Percentiles rank a stretch among this genome's conserved stretches.
phyloP scores from a whole-genome alignment of 1,139 yeast species.

The Geotrichum bryndzae region DNA sequence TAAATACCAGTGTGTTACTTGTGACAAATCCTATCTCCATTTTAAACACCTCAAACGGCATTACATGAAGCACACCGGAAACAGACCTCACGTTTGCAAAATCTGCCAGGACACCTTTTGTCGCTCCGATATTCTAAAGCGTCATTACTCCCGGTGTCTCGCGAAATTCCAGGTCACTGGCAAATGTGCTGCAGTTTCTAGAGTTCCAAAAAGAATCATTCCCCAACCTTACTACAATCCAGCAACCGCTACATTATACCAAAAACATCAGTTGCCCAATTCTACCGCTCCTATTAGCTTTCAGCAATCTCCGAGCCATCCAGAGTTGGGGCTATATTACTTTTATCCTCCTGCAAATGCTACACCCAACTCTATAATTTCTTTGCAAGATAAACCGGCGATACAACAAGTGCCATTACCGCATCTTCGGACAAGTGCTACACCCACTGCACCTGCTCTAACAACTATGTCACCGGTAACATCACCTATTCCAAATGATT shows the following conservation, averaged over 20 bases:
- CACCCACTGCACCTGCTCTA: not conserved
- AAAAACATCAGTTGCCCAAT: not conserved
- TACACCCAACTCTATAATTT: not conserved
- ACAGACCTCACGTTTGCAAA: slow-evolving; percentile 19
- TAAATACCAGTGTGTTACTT: slow-evolving; percentile 23
- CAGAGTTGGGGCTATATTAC: not conserved
- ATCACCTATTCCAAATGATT: not conserved
- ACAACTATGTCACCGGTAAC: slow-evolving; percentile 1
- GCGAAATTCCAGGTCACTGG: slow-evolving; percentile 23
- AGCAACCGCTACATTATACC: not conserved
- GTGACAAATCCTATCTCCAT: slow-evolving; percentile 18
- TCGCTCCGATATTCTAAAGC: slow-evolving; percentile 19
- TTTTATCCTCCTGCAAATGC: not conserved
- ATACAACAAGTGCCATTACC: not conserved
- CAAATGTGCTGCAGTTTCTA: slow-evolving; percentile 20
- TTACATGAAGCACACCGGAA: slow-evolving; percentile 20
- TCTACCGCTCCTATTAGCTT: not conserved
- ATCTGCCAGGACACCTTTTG: slow-evolving; percentile 20
- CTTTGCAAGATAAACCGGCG: not conserved
- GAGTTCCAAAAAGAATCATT: slow-evolving; percentile 23
- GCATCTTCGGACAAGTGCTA: not conserved
- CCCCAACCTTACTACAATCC: slow-evolving; percentile 6
- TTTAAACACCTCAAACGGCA: slow-evolving; percentile 20
- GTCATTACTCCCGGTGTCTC: slow-evolving; percentile 24
- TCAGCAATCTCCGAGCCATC: not conserved